Percentiles rank a stretch among this genome's conserved stretches.
Conservation (phyloP, 352 stramenopile species). For the Pythium guiyangense region DNA sequence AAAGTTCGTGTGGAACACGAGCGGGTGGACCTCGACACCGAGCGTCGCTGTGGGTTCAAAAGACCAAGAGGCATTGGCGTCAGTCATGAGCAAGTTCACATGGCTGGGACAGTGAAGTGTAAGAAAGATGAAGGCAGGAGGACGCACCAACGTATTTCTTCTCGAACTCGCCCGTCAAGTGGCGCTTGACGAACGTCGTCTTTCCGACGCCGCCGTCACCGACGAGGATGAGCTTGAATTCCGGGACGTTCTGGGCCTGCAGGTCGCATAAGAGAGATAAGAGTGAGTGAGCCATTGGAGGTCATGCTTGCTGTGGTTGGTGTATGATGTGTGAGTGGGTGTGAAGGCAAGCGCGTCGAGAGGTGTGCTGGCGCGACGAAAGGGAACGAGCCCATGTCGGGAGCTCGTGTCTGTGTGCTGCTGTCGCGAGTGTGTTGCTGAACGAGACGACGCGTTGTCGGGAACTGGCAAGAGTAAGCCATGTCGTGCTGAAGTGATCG, state of each 20-base stretch:
- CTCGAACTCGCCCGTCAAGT: slow-evolving; percentile 99
- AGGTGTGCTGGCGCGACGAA: no score
- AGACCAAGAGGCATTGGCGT: background rate
- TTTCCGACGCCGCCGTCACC: slow-evolving; percentile 99
- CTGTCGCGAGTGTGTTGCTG: no score
- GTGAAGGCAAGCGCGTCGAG: no score
- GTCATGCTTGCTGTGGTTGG: background rate
- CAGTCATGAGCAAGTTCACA: no score
- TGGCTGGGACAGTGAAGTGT: background rate
- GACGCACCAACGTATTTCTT: slow-evolving; percentile 97
- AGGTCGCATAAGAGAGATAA: background rate
- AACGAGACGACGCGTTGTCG: no score
- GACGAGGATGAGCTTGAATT: slow-evolving; percentile 99
- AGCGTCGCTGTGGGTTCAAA: slow-evolving; percentile 84
- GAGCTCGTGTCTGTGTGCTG: no score
- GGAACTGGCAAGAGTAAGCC: no score
- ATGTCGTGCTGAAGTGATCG: no score
- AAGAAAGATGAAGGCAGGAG: background rate
- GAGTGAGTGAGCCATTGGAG: background rate
- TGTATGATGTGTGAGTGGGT: background rate
- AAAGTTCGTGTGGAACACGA: slow-evolving; percentile 99
- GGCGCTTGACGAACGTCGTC: slow-evolving; percentile 99
- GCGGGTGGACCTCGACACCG: slow-evolving; percentile 98
- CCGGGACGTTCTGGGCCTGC: slow-evolving; percentile 86
- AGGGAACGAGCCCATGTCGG: no score